phyloP scores from a whole-genome alignment of 805 yeast species.

The Tetrapisispora pingtungensis region DNA sequence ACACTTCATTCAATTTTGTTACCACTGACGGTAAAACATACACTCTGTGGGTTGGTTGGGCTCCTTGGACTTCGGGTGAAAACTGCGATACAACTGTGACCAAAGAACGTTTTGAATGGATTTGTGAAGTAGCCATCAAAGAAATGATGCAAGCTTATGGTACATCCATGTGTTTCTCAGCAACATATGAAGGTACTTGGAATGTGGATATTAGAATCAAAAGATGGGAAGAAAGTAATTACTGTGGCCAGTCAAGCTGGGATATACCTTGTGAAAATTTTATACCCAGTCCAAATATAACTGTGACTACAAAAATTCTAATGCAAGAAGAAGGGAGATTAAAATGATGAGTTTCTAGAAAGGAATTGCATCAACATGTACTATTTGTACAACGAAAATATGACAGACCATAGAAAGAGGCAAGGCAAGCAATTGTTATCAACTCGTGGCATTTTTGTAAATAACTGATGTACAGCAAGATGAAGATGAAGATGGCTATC shows the following conservation, averaged over 20 bases:
- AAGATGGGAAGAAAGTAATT: neutral
- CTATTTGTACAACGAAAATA: too few relatives aligned
- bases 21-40: neutral
- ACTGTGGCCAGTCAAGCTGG: neutral
- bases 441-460: too few relatives aligned
- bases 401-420: too few relatives aligned
- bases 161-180: neutral
- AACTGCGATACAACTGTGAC: neutral
- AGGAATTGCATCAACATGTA: too few relatives aligned
- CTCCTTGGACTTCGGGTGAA: neutral
- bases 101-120: neutral
- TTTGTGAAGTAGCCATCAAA: neutral
- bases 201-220: neutral
- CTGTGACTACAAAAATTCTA: too few relatives aligned
- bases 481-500: too few relatives aligned
- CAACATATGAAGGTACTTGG: neutral
- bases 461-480: too few relatives aligned
- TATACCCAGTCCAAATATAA: neutral
- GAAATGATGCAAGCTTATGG: slow-evolving; percentile 1
- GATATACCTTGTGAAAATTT: neutral
- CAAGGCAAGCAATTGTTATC: too few relatives aligned
- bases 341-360: too few relatives aligned
- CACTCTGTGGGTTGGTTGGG: neutral
- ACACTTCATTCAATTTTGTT: neutral
- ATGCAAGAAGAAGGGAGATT: too few relatives aligned